phyloP scores from a whole-genome alignment of 192 early-diverging fungal species.

The Phycomyces nitens region DNA sequence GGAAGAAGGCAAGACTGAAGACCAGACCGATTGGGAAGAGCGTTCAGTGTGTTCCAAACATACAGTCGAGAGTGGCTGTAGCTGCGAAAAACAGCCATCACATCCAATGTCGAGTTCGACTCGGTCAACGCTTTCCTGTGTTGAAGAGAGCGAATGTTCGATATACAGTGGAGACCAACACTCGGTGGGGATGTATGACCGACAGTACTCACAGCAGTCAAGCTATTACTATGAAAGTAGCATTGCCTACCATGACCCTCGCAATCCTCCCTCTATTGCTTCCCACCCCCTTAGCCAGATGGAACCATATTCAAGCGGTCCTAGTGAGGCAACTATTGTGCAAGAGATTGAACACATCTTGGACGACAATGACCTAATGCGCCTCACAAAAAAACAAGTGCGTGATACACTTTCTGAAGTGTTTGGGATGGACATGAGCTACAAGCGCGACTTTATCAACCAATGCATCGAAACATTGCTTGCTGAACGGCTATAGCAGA shows the following conservation, averaged over 20 bases:
- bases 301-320: conserved; percentile 21
- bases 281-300: neutral
- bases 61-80: conserved; percentile 10
- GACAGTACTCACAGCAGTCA: neutral
- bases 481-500: conserved; percentile 19
- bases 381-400: conserved; percentile 81
- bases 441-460: conserved; percentile 70
- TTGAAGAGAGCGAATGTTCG: conserved; percentile 4
- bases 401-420: conserved; percentile 59
- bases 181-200: neutral
- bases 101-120: conserved; percentile 11
- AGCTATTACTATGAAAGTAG: conserved; percentile 6
- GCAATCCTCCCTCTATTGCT: neutral
- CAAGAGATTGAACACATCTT: conserved; percentile 72
- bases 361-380: conserved; percentile 60
- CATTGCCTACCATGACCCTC: neutral
- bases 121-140: conserved; percentile 38
- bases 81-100: conserved; percentile 5
- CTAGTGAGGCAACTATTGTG: conserved; percentile 73
- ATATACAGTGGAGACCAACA: conserved; percentile 1
- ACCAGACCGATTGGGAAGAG: neutral
- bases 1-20: conserved; percentile 17
- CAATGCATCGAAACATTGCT: conserved; percentile 56
- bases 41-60: neutral
- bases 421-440: conserved; percentile 67